A percentile compares a stretch with the other conserved stretches of the same genome.
These are phyloP conservation scores for Paragyromitra xinjiangensis DNA, from an alignment of 495 filamentous ascomycete species.

Conservation along the genomic window DNA sequence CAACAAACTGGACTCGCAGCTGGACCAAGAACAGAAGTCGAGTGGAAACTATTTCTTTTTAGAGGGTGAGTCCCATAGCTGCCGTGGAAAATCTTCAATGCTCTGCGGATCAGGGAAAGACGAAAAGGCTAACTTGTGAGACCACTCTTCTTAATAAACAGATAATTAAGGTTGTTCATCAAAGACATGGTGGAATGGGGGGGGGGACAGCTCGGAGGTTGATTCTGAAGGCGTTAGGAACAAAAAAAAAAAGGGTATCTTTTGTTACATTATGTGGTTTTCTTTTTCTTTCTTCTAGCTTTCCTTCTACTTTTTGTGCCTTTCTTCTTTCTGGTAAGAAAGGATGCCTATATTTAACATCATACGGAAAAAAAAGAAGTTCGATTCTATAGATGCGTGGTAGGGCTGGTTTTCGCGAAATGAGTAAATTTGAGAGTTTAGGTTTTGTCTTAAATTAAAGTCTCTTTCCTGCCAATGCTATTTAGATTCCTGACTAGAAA, in stretches of 20 bases:
- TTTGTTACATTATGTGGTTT: conserved; percentile 44
- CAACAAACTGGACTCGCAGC: conserved; percentile 94
- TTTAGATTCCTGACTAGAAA: no score
- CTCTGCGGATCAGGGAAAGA: conserved; percentile 1
- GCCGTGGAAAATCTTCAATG: conserved; percentile 4
- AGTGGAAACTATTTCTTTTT: conserved; percentile 96
- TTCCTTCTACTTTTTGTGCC: conserved; percentile 5
- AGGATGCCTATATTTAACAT: conserved; percentile 33
- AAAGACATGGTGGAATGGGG: not conserved
- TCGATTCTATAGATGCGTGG: conserved; percentile 18
- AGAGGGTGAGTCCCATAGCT: conserved; percentile 70
- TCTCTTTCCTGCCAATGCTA: no score
- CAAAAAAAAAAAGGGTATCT: conserved; percentile 29
- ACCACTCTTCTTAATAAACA: conserved; percentile 29
- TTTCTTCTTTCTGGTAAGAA: conserved; percentile 4
- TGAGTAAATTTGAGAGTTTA: not conserved
- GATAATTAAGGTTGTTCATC: conserved; percentile 15
- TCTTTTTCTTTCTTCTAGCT: conserved; percentile 12
- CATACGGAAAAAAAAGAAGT: conserved; percentile 20
- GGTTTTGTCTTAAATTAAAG: not conserved
- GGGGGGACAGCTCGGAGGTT: not conserved
- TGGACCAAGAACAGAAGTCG: conserved; percentile 97
- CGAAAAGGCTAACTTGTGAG: conserved; percentile 31
- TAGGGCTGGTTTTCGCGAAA: no score
- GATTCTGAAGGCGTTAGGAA: conserved; percentile 48